Conservation (phyloP, 116 monocot species). For the Trichopus zeylanicus region DNA sequence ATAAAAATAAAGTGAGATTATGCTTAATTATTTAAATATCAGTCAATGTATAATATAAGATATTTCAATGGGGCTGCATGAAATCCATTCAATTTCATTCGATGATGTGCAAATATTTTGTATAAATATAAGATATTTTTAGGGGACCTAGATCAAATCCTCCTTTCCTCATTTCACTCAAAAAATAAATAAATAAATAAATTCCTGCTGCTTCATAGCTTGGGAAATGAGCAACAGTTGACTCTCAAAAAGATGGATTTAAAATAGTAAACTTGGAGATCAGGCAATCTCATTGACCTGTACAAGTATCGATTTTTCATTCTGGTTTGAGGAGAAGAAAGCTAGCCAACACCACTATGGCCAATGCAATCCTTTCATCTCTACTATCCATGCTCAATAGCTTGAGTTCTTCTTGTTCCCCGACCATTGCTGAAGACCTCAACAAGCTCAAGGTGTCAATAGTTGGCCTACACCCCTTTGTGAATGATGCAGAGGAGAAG, state of each 20-base stretch:
- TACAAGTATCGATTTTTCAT: neutral
- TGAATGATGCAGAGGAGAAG: neutral
- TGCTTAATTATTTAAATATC: no score
- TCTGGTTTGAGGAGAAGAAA: neutral
- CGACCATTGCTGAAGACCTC: neutral
- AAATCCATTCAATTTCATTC: no score
- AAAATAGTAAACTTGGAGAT: conserved; percentile 1
- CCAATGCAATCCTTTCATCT: neutral
- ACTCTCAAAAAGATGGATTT: neutral
- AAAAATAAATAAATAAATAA: no score
- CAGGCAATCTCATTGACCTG: neutral
- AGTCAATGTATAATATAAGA: no score
- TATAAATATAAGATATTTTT: no score
- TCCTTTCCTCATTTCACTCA: no score
- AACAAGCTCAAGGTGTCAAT: neutral
- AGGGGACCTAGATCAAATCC: no score
- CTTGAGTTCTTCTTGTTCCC: neutral
- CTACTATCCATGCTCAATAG: neutral
- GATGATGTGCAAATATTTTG: no score
- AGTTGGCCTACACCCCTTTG: neutral
- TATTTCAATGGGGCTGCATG: no score
- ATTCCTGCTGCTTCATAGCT: neutral
- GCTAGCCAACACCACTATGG: neutral
- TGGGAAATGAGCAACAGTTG: neutral
- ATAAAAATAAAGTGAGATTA: no score